Conservation (phyloP, 2,329 filamentous ascomycete species). For the Pseudogymnoascus sp. region DNA sequence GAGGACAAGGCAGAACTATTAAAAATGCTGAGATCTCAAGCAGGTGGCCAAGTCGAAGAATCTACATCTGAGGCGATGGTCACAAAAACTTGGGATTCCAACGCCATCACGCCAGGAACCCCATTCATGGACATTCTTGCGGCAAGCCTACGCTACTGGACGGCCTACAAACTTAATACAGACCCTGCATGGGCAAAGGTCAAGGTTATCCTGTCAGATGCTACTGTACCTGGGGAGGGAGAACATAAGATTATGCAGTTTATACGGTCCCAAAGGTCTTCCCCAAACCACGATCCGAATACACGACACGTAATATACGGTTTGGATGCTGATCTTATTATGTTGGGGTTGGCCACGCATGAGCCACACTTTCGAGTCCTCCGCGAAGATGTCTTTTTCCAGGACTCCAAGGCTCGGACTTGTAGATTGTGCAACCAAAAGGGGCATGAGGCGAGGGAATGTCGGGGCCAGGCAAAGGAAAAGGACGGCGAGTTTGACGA, state of each 20-base stretch:
- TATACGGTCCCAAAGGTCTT: conserved; percentile 83
- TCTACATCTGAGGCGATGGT: conserved; percentile 54
- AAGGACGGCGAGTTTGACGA: conserved; percentile 76
- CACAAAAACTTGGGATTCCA: conserved; percentile 88
- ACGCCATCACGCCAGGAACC: conserved; percentile 86
- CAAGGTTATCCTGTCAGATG: conserved; percentile 98
- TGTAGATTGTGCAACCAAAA: conserved; percentile 89
- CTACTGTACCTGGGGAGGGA: conserved; percentile 93
- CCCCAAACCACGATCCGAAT: conserved; percentile 88
- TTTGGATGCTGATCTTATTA: conserved; percentile 95
- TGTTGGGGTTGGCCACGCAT: conserved; percentile 94
- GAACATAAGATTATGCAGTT: conserved; percentile 99
- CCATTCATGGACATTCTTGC: conserved; percentile 98
- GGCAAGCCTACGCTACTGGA: conserved; percentile 87
- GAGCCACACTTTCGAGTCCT: conserved; percentile 95
- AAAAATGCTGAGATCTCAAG: conserved; percentile 75
- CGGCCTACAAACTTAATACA: conserved; percentile 93
- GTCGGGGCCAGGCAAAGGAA: conserved; percentile 69
- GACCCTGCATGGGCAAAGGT: conserved; percentile 92
- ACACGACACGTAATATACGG: conserved; percentile 98
- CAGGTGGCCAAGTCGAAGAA: conserved; percentile 55
- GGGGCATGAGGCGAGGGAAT: conserved; percentile 83
- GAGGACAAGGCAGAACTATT: conserved; percentile 82
- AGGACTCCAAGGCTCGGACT: conserved; percentile 72
- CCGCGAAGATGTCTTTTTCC: conserved; percentile 92